phyloP scores from a whole-genome alignment of 345 rosid genomes.

The Luvunga scandens region DNA sequence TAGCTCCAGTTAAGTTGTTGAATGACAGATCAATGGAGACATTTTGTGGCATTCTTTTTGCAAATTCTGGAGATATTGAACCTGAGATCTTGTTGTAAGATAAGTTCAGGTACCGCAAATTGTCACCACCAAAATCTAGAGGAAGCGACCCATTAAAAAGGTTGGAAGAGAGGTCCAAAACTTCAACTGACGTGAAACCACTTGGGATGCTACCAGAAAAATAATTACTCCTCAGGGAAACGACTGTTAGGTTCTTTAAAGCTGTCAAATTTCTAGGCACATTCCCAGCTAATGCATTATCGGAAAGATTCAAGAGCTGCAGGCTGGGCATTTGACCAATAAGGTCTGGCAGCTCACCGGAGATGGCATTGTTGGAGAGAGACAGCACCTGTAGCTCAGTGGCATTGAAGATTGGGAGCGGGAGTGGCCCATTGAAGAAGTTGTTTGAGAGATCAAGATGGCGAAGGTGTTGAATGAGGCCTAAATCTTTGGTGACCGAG shows the following conservation, averaged over 20 bases:
- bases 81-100: conserved; percentile 78
- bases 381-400: conserved; percentile 53
- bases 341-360: conserved; percentile 59
- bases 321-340: conserved; percentile 40
- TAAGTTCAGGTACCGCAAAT: conserved; percentile 56
- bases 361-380: conserved; percentile 53
- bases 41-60: conserved; percentile 46
- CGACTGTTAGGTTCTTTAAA: conserved; percentile 53
- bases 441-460: conserved; percentile 68
- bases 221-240: conserved; percentile 62
- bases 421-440: conserved; percentile 63
- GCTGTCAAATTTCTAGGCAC: conserved; percentile 47
- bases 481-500: conserved; percentile 48
- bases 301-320: conserved; percentile 67
- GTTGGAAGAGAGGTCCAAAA: conserved; percentile 81
- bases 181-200: conserved; percentile 51
- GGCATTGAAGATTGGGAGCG: conserved; percentile 47
- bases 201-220: conserved; percentile 58
- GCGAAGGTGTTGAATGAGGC: conserved; percentile 44
- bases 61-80: conserved; percentile 54
- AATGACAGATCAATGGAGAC: conserved; percentile 73
- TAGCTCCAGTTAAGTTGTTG: conserved; percentile 81
- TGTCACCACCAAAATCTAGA: conserved; percentile 48
- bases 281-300: conserved; percentile 66
- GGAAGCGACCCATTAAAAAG: conserved; percentile 71